Evolutionary conservation across 2,329 filamentous ascomycete genomes (phyloP), one percentile per base, ranked within the genome.

Genomic region (Boeremia exigua): DNA sequence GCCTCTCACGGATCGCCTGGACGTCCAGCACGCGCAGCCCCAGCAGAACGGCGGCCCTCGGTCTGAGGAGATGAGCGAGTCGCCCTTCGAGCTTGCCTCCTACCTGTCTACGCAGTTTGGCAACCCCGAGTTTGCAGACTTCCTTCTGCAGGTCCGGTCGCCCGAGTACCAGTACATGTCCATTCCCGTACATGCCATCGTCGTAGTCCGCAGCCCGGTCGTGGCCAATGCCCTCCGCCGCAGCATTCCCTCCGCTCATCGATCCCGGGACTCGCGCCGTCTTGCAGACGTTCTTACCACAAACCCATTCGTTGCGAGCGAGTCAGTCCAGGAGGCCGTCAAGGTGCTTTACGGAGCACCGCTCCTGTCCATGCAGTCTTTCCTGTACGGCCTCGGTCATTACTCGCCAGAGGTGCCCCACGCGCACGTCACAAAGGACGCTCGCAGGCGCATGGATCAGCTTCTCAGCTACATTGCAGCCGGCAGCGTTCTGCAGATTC

Each of bases 391-490:
- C 10, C 49, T 77, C 6, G 56, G 47, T 7, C 69, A 70, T 2
- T 72, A 69, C 47, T 61, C 63, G 30, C 56, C 62, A 12, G 68
- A 68, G 6, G 59, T 42, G 33, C 63, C 70, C 6, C 60, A 68
- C 33, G 38, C 60, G 5, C 57, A 66, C 4, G 52, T 59, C 7
- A 67, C 64, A 23, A 64, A 58, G 29, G 71, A 73, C 38, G 73
- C 74, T 38, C 70, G 65, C 10, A 68, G 62, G 45, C 74, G 74
- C 34, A 75, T 75, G 72, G 60, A 59, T 17, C 71, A 75, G 47
- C 63, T 70, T 3, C 74, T 91, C 17, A 85, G 85, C 23, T 89
- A 89, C 65, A 82, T 86, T 40, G 86, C 87, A 25, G 83, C 86
- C 5, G 88, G 87, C 0, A 78, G 83, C 45, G 76, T 85, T 34